Base-by-base conservation (phyloP, 179 eudicot species). In the Corrigiola litoralis region DNA sequence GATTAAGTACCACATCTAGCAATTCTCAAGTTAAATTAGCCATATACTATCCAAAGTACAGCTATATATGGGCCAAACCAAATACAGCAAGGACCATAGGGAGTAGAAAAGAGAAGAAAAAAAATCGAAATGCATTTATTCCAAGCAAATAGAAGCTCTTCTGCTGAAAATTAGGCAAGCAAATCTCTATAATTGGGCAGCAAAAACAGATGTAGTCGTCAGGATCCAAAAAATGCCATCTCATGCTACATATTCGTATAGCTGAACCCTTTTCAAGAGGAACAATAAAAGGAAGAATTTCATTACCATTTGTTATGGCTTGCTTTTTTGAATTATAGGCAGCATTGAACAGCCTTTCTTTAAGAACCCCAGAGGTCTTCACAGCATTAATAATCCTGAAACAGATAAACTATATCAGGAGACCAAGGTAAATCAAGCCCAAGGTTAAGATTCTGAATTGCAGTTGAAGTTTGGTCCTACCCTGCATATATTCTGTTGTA, bases 401-500 rank as follows among this genome's bases (percentile, higher is more conserved):
- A 68, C 20, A 66, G 40, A 45, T n/a, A 60, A 64, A 25, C 52
- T 23, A 36, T 23, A 54, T 68, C 72, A 67, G 77, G 37, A 52
- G 36, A 54, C 37, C 21, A 46, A 64, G 33, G 64, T 48, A 27
- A 37, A 41, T 25, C 46, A 36, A 34, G 56, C 42, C 45, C 29
- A 58, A 55, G 24, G 36, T 34, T n/a, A 37, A 34, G 18, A 44
- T 48, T 65, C 29, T 7, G 49, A 36, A 73, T 45, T 70, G 53
- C 32, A 66, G 63, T 34, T 28, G 28, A 38, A n/a, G n/a, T 61
- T 23, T 5, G 23, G 58, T 13, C 37, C 37, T 86, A 90, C 99
- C 97, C 99, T 50, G 92, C 89, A 79, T 94, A 94, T 54, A 94
- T 90, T 85, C 90, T 83, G 84, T 90, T 94, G 80, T 86, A 88